Conservation (phyloP, 1,284 basidiomycete genomes). For the Volvariella volvacea region DNA sequence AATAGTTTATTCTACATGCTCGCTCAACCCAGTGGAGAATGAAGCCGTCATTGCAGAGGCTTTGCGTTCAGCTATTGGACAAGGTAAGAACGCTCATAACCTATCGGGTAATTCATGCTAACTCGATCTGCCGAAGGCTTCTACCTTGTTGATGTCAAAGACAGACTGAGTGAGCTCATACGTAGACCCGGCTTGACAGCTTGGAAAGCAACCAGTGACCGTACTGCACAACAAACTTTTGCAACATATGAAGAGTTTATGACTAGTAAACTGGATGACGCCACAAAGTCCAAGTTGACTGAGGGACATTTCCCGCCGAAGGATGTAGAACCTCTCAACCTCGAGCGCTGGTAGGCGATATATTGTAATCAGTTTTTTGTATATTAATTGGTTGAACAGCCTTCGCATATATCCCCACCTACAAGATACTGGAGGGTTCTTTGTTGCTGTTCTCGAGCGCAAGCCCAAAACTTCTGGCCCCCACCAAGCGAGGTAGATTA, state of each 20-base stretch:
- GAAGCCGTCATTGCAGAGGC: conserved; percentile 93
- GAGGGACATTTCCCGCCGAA: conserved; percentile 78
- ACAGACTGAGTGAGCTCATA: conserved; percentile 63
- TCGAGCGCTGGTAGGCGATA: conserved; percentile 63
- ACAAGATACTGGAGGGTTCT: conserved; percentile 98
- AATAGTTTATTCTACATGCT: conserved; percentile 98
- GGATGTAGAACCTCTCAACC: conserved; percentile 50
- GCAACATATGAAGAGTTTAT: conserved; percentile 52
- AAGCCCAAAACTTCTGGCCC: conserved; percentile 18
- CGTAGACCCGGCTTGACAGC: conserved; percentile 68
- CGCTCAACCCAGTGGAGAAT: conserved; percentile 95
- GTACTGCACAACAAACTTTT: conserved; percentile 37
- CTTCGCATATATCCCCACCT: conserved; percentile 91
- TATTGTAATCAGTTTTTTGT: not conserved
- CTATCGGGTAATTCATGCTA: not conserved
- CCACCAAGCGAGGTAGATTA: conserved; percentile 3
- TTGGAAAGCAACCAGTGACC: conserved; percentile 68
- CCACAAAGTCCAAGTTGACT: conserved; percentile 52
- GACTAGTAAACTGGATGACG: conserved; percentile 39
- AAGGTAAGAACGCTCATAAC: conserved; percentile 39
- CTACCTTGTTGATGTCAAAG: conserved; percentile 76
- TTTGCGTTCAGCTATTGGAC: conserved; percentile 48
- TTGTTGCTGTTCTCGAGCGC: conserved; percentile 82
- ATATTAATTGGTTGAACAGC: conserved; percentile 29
- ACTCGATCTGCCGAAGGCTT: conserved; percentile 44